These are phyloP conservation scores for Talaromyces piceae DNA, from an alignment of 2,329 filamentous ascomycete species.

Conservation along the genomic window DNA sequence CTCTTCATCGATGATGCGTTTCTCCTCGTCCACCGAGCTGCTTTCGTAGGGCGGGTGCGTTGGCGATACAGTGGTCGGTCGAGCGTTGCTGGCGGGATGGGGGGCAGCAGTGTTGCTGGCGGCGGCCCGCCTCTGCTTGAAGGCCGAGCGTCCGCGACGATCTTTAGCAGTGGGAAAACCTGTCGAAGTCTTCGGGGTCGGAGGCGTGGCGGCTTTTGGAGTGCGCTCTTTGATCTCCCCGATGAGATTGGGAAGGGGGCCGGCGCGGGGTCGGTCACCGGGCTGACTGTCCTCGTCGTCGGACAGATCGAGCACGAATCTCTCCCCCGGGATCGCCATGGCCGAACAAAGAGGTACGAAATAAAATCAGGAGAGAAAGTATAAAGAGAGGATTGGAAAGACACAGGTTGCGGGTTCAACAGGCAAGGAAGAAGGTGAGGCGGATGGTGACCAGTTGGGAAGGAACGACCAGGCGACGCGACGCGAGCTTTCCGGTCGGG, in stretches of 20 bases:
- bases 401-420: not conserved
- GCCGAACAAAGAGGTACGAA: not conserved
- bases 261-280: slow-evolving; percentile 13
- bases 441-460: slow-evolving; percentile 3
- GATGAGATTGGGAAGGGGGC: slow-evolving; percentile 42
- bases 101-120: not conserved
- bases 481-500: slow-evolving; percentile 6
- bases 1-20: slow-evolving; percentile 69
- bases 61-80: slow-evolving; percentile 21
- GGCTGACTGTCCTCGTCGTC: slow-evolving; percentile 41
- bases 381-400: not conserved
- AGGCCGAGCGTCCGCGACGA: slow-evolving; percentile 63
- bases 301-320: slow-evolving; percentile 54
- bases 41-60: not conserved
- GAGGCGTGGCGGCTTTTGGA: slow-evolving; percentile 36
- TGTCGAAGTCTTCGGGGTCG: slow-evolving; percentile 52
- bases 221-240: slow-evolving; percentile 75
- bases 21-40: slow-evolving; percentile 46
- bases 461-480: not conserved
- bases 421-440: slow-evolving; percentile 2
- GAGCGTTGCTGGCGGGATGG: slow-evolving; percentile 19
- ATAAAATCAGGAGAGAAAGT: not conserved
- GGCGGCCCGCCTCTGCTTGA: slow-evolving; percentile 53
- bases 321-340: slow-evolving; percentile 52
- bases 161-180: slow-evolving; percentile 90